phyloP scores from a whole-genome alignment of 2,329 filamentous ascomycete species.

The Ascosphaera acerosa region DNA sequence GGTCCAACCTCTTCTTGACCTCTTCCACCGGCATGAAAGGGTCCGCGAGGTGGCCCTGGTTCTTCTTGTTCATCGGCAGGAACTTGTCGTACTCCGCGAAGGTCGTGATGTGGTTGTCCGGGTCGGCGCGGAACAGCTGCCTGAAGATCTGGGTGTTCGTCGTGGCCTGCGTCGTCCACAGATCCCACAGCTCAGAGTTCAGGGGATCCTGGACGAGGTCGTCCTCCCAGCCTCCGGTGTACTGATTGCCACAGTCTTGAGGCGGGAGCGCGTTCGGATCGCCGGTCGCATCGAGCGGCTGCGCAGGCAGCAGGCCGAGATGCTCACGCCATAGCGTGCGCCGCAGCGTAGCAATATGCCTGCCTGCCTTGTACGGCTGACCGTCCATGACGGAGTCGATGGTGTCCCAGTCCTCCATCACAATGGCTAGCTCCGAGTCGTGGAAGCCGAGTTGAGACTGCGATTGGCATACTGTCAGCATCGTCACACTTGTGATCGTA shows the following conservation, averaged over 20 bases:
- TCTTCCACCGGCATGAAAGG: constrained; percentile 47
- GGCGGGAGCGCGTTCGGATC: constrained; percentile 58
- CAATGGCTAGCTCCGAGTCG: constrained; percentile 73
- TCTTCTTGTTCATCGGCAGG: constrained; percentile 41
- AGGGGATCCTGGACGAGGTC: constrained; percentile 50
- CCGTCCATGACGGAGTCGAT: constrained; percentile 52
- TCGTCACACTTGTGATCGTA: background rate
- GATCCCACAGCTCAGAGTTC: constrained; percentile 35
- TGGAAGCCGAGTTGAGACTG: constrained; percentile 61
- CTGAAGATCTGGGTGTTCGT: constrained; percentile 61
- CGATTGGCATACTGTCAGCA: too few relatives aligned
- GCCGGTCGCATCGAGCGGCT: constrained; percentile 37
- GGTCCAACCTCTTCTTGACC: constrained; percentile 47
- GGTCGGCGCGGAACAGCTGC: constrained; percentile 67
- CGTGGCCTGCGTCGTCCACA: constrained; percentile 49
- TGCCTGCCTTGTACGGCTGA: constrained; percentile 41
- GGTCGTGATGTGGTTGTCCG: constrained; percentile 66
- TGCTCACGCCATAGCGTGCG: constrained; percentile 80
- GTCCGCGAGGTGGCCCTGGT: constrained; percentile 70
- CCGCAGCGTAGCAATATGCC: constrained; percentile 56
- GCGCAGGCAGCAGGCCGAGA: constrained; percentile 54
- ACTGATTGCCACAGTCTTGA: constrained; percentile 41
- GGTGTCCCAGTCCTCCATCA: constrained; percentile 52
- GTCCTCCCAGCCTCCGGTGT: constrained; percentile 44
- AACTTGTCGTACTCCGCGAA: constrained; percentile 80